phyloP scores from a whole-genome alignment of 129 eudicot genomes.

The Escallonia rubra region DNA sequence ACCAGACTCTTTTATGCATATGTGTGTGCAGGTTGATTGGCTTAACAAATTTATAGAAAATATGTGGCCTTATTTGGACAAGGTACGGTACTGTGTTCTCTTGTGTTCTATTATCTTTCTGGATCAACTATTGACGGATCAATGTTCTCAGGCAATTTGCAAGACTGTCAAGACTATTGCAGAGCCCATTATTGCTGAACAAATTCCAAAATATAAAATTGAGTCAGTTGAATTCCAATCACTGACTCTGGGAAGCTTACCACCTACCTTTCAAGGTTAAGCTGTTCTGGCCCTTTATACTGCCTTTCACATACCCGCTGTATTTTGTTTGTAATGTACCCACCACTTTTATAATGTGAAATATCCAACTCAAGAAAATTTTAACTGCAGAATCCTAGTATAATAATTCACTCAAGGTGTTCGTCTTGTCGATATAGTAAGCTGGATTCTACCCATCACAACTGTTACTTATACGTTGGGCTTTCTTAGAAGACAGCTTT shows the following conservation, averaged over 20 bases:
- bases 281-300: not conserved
- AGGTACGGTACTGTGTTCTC: slow-evolving; percentile 24
- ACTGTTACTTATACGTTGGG: no score
- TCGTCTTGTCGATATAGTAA: no score
- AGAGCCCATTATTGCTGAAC: slow-evolving; percentile 87
- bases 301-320: not conserved
- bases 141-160: slow-evolving; percentile 67
- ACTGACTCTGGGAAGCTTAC: slow-evolving; percentile 77
- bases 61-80: slow-evolving; percentile 72
- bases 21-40: slow-evolving; percentile 52
- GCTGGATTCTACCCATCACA: no score
- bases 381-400: no score
- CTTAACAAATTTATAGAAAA: slow-evolving; percentile 51
- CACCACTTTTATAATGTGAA: no score
- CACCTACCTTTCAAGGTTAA: slow-evolving; percentile 95
- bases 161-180: slow-evolving; percentile 71
- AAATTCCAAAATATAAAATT: slow-evolving; percentile 87
- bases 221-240: slow-evolving; percentile 78
- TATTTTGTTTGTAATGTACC: no score
- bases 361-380: no score
- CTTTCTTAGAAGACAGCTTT: no score
- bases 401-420: no score
- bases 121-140: slow-evolving; percentile 14
- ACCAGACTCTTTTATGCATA: not conserved
- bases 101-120: not conserved